A percentile compares a stretch with the other conserved stretches of the same genome.
phyloP scores from a whole-genome alignment of 345 rosid genomes.

The Hirschfeldia incana region DNA sequence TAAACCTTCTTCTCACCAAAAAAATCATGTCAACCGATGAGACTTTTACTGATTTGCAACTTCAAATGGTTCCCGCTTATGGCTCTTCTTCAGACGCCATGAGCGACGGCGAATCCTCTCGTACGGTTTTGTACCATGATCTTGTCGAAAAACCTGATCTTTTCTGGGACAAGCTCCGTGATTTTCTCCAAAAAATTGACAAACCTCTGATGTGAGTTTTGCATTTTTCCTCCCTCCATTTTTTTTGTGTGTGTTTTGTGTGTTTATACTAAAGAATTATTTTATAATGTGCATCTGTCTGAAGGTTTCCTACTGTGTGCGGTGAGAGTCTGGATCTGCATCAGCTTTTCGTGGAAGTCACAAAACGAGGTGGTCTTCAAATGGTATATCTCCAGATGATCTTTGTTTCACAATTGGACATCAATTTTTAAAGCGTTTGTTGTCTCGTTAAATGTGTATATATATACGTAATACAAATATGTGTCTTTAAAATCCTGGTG shows the following conservation, averaged over 20 bases:
- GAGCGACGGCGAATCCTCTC: constrained; percentile 39
- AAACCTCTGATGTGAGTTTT: constrained; percentile 52
- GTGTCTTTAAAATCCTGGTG: neutral
- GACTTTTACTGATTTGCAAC: constrained; percentile 11
- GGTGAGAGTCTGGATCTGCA: constrained; percentile 68
- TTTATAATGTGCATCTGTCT: neutral
- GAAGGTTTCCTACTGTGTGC: constrained; percentile 66
- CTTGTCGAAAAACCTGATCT: constrained; percentile 52
- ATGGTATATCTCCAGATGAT: constrained; percentile 9
- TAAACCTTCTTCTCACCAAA: neutral
- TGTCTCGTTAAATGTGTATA: neutral
- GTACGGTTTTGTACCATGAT: constrained; percentile 48
- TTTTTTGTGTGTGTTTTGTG: neutral
- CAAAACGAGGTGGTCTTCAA: constrained; percentile 76
- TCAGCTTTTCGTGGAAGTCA: constrained; percentile 74
- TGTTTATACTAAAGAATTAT: neutral
- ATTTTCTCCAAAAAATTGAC: constrained; percentile 46
- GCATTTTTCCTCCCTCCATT: neutral
- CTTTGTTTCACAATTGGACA: neutral
- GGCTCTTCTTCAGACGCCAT: constrained; percentile 33
- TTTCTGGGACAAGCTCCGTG: constrained; percentile 60
- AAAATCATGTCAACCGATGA: constrained; percentile 11
- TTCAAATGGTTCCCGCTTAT: constrained; percentile 31
- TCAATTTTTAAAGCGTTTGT: neutral
- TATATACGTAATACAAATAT: neutral